These are phyloP conservation scores for Papiliotrema nemorosa DNA, from an alignment of 1,284 basidiomycete genomes.

Conservation along the genomic window DNA sequence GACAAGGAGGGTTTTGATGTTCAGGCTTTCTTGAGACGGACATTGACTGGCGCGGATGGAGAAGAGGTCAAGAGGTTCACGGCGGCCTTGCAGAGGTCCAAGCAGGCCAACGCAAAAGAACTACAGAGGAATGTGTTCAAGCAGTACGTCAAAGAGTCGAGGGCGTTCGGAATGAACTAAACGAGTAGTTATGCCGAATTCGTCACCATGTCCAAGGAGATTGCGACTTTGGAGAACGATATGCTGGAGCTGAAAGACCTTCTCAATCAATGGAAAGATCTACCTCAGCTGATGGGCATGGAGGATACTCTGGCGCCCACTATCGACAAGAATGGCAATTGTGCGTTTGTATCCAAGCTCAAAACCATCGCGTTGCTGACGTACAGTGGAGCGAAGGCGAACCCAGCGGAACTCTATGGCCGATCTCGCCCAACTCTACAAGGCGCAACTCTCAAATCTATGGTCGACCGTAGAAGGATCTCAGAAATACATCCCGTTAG, in stretches of 20 bases:
- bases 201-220: constrained; percentile 94
- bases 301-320: constrained; percentile 58
- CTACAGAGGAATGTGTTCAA: constrained; percentile 79
- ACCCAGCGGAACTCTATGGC: constrained; percentile 84
- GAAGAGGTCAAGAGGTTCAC: constrained; percentile 47
- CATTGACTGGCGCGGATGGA: constrained; percentile 45
- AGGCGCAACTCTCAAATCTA: constrained; percentile 85
- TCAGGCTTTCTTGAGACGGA: constrained; percentile 44
- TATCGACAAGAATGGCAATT: constrained; percentile 41
- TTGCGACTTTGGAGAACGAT: constrained; percentile 92
- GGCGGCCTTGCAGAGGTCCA: constrained; percentile 39
- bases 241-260: constrained; percentile 95
- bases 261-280: constrained; percentile 88
- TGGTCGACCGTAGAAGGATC: constrained; percentile 94
- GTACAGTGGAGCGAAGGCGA: constrained; percentile 55
- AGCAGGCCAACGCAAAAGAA: constrained; percentile 41
- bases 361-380: neutral
- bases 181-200: constrained; percentile 83
- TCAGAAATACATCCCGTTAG: constrained; percentile 87
- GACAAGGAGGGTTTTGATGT: constrained; percentile 75
- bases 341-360: constrained; percentile 15
- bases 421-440: constrained; percentile 89
- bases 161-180: no score
- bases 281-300: constrained; percentile 87
- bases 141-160: constrained; percentile 58